phyloP scores from a whole-genome alignment of 495 filamentous ascomycete genomes.

The Xylaria acuta region DNA sequence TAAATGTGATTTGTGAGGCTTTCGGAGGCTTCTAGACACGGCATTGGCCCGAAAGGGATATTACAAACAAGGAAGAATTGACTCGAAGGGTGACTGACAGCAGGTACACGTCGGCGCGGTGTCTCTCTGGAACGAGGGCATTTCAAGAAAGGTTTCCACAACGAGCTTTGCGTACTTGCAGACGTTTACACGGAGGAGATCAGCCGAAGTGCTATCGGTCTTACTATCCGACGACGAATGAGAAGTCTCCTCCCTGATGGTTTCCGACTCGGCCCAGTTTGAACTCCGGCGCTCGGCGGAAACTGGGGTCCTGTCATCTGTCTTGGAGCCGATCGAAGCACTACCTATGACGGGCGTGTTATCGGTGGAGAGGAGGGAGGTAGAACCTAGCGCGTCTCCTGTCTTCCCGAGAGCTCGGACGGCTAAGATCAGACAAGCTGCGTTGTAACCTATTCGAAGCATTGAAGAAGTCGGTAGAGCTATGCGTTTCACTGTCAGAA shows the following conservation, averaged over 20 bases:
- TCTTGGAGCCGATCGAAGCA: background rate
- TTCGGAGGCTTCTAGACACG: background rate
- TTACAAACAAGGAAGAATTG: background rate
- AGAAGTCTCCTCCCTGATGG: conserved; percentile 5
- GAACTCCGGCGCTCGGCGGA: conserved; percentile 18
- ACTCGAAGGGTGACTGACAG: background rate
- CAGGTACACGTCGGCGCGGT: conserved; percentile 34
- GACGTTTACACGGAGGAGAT: conserved; percentile 29
- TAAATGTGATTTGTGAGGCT: background rate
- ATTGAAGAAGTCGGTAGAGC: conserved; percentile 37
- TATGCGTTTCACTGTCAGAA: conserved; percentile 23
- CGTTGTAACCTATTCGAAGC: conserved; percentile 39
- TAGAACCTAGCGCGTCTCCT: conserved; percentile 34
- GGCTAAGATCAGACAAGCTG: conserved; percentile 39
- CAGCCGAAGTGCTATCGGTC: background rate
- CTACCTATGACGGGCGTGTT: background rate
- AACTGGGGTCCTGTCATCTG: conserved; percentile 7
- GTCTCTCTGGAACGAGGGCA: conserved; percentile 38
- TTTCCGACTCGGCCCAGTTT: background rate
- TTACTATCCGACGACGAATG: conserved; percentile 3
- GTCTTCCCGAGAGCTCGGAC: conserved; percentile 37
- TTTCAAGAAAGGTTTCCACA: conserved; percentile 38
- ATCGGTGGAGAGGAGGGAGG: conserved; percentile 23
- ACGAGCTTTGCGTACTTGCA: conserved; percentile 39
- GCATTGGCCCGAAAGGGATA: background rate